Base-by-base conservation (phyloP, 2,329 filamentous ascomycete species). In the Neonectria faginata region DNA sequence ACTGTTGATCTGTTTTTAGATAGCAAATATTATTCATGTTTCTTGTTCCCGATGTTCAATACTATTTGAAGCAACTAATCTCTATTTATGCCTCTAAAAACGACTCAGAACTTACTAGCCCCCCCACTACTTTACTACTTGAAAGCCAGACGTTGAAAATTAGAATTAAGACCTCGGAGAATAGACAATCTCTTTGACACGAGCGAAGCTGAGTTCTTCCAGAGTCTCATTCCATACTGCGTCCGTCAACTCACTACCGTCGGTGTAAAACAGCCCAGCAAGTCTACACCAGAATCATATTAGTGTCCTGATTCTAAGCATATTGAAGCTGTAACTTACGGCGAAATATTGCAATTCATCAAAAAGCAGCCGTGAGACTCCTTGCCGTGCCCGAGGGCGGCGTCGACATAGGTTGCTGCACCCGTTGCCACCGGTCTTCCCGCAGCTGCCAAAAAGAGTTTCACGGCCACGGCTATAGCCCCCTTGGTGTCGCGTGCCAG, bases 351-450 rank as follows among this genome's bases (percentile, higher is more conserved):
- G 78, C 82, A 85, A 52, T 81, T 80, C 78, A 82, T 83, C 1
- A 86, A 44, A 63, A 83, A 86, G 48, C 80, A 83, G 0, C 84
- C 84, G 68, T 88, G 85, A 0, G 82, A 82, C 69, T 86, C 83
- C 47, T 77, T 78, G 0, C 84, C 85, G 57, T 86, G 79, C 0
- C 77, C 74, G 0, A 82, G 75, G 0, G 73, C 75, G 0, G 84
- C 84, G 69, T 87, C 81, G 1, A 86, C 60, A 67, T 83, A 85
- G 0, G 79, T 82, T 50, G 79, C 81, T 1, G 83, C 84, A 5
- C 81, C 85, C 5, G 79, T 77, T 6, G 75, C 72, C 12, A 77
- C 36, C 4, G 68, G 75, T 20, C 80, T 74, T 0, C 70, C 81
- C 1, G 71, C 66, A 5, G 78, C 2, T 1, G 60, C 52, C 9